These are phyloP conservation scores for Stemphylium beticola DNA, from an alignment of 2,329 filamentous ascomycete genomes.

Conservation along the genomic window DNA sequence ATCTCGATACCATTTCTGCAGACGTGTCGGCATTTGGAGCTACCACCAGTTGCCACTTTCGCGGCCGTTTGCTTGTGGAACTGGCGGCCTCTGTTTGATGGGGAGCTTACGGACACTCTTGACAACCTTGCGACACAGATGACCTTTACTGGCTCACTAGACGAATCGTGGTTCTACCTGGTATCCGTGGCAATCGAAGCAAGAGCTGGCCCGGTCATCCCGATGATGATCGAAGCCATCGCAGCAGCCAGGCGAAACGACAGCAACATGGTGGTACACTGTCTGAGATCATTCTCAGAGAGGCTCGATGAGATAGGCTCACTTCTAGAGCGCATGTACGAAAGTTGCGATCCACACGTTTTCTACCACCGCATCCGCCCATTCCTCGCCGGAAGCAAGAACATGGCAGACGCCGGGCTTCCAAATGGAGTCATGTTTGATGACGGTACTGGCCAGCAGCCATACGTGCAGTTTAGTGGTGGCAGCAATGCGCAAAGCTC, in stretches of 20 bases:
- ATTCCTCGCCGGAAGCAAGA: constrained; percentile 94
- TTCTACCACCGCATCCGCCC: constrained; percentile 98
- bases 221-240: constrained; percentile 88
- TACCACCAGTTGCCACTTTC: constrained; percentile 93
- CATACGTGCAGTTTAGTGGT: constrained; percentile 85
- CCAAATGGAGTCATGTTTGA: constrained; percentile 89
- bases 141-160: constrained; percentile 91
- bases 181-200: constrained; percentile 96
- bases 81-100: constrained; percentile 86
- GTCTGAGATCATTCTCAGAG: constrained; percentile 83
- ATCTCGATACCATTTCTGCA: constrained; percentile 83
- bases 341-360: constrained; percentile 89
- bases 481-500: constrained; percentile 98
- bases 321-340: constrained; percentile 87
- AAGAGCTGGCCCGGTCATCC: constrained; percentile 82
- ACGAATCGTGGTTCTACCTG: constrained; percentile 99
- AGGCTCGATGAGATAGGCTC: constrained; percentile 81
- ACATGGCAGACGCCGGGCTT: constrained; percentile 93
- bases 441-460: constrained; percentile 69
- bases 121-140: constrained; percentile 87
- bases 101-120: constrained; percentile 80
- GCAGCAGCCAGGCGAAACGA: constrained; percentile 76
- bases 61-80: constrained; percentile 95
- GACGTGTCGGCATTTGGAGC: constrained; percentile 77
- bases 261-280: constrained; percentile 72